A percentile compares a stretch with the other conserved stretches of the same genome.
phyloP scores from a whole-genome alignment of 2,329 filamentous ascomycete genomes.

The Monilinia aucupariae region DNA sequence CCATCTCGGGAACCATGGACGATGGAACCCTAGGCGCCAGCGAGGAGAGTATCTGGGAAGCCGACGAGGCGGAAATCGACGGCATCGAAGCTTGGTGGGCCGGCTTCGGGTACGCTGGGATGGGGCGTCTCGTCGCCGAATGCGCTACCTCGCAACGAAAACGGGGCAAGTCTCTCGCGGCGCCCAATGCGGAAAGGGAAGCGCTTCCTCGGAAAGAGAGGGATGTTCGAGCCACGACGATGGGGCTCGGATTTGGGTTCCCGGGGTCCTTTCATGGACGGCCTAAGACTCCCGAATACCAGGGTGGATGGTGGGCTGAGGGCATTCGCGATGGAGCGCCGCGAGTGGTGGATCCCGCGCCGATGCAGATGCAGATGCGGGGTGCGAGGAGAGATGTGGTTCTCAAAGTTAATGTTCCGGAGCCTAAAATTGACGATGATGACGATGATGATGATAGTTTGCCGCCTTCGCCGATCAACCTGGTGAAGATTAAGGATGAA shows the following conservation, averaged over 20 bases:
- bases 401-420: slow-evolving; percentile 4
- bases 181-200: not conserved
- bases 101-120: slow-evolving; percentile 22
- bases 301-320: not conserved
- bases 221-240: not conserved
- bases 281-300: not conserved
- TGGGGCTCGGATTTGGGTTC: not conserved
- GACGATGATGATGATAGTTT: slow-evolving; percentile 11
- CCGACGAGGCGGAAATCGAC: slow-evolving; percentile 24
- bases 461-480: slow-evolving; percentile 29
- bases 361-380: not conserved
- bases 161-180: not conserved
- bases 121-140: slow-evolving; percentile 21
- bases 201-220: not conserved
- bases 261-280: not conserved
- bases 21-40: slow-evolving; percentile 37
- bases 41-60: slow-evolving; percentile 20
- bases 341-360: not conserved
- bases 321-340: not conserved
- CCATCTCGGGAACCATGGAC: slow-evolving; percentile 53
- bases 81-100: slow-evolving; percentile 28
- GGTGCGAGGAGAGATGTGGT: not conserved
- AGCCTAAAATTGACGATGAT: not conserved
- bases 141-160: slow-evolving; percentile 1
- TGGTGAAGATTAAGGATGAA: slow-evolving; percentile 28